phyloP scores from a whole-genome alignment of 495 filamentous ascomycete species.

The Parathielavia appendiculata region DNA sequence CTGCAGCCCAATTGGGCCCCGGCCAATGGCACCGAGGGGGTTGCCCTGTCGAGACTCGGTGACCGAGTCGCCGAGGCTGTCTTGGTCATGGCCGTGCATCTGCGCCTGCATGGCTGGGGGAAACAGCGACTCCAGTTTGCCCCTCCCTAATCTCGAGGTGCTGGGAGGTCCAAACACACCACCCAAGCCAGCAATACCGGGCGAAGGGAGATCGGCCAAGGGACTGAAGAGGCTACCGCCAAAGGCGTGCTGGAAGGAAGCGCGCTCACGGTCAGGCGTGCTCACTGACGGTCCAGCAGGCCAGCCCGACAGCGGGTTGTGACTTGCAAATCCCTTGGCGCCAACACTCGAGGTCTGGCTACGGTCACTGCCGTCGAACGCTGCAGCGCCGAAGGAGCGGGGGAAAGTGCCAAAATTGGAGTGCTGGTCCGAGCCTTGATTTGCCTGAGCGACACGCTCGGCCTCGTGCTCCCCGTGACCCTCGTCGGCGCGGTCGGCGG shows the following conservation, averaged over 20 bases:
- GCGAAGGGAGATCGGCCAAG: constrained; percentile 69
- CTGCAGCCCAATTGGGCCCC: constrained; percentile 45
- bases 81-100: constrained; percentile 61
- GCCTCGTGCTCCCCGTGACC: constrained; percentile 63
- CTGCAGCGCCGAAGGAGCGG: constrained; percentile 43
- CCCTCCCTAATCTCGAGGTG: constrained; percentile 54
- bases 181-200: constrained; percentile 56
- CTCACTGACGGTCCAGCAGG: constrained; percentile 55
- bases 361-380: constrained; percentile 70
- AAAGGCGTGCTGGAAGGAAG: constrained; percentile 56
- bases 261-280: constrained; percentile 75
- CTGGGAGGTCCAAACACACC: constrained; percentile 44
- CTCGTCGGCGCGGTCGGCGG: constrained; percentile 56
- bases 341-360: constrained; percentile 85
- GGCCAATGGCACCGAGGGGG: constrained; percentile 51
- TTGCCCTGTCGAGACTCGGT: constrained; percentile 47
- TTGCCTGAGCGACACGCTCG: constrained; percentile 36
- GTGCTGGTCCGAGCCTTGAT: constrained; percentile 37
- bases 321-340: constrained; percentile 62
- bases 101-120: constrained; percentile 85
- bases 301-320: constrained; percentile 67
- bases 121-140: constrained; percentile 82
- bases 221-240: constrained; percentile 67
- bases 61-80: constrained; percentile 47
- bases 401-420: constrained; percentile 44